Percentiles rank a stretch among this genome's conserved stretches.
Evolutionary conservation across 2,329 filamentous ascomycete genomes (phyloP).

Genomic region (Curvularia lunata): DNA sequence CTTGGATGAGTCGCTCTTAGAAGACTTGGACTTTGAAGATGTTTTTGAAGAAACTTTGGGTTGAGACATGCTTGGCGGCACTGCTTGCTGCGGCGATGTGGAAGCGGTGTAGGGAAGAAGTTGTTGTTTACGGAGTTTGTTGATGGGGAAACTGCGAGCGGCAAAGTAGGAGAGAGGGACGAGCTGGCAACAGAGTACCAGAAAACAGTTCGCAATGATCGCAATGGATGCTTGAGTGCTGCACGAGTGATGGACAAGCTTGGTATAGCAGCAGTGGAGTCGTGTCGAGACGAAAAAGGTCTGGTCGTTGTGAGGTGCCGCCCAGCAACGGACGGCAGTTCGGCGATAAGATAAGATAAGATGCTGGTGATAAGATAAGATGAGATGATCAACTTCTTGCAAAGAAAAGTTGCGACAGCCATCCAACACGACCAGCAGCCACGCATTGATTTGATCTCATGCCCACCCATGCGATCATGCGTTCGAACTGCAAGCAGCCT

Average conservation of each 20-base stretch:
- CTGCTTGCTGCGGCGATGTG: conserved; percentile 3
- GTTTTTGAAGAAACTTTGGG: conserved; percentile 36
- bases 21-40: conserved; percentile 41
- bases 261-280: conserved; percentile 9
- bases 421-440: conserved; percentile 11
- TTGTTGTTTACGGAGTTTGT: conserved; percentile 39
- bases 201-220: neutral
- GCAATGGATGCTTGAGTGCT: neutral
- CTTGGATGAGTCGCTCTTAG: conserved; percentile 75
- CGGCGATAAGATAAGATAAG: conserved; percentile 29
- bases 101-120: conserved; percentile 8
- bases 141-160: conserved; percentile 38
- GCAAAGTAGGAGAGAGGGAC: neutral
- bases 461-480: conserved; percentile 59
- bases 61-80: conserved; percentile 37
- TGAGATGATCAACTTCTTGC: conserved; percentile 13
- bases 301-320: conserved; percentile 18
- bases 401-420: conserved; percentile 15
- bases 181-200: neutral
- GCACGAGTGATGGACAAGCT: neutral
- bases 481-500: conserved; percentile 53
- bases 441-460: conserved; percentile 30
- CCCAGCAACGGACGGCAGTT: conserved; percentile 15
- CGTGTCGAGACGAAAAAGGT: conserved; percentile 7
- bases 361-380: conserved; percentile 26